phyloP scores from a whole-genome alignment of 116 monocot genomes.

The Papilionanthe hybrid region DNA sequence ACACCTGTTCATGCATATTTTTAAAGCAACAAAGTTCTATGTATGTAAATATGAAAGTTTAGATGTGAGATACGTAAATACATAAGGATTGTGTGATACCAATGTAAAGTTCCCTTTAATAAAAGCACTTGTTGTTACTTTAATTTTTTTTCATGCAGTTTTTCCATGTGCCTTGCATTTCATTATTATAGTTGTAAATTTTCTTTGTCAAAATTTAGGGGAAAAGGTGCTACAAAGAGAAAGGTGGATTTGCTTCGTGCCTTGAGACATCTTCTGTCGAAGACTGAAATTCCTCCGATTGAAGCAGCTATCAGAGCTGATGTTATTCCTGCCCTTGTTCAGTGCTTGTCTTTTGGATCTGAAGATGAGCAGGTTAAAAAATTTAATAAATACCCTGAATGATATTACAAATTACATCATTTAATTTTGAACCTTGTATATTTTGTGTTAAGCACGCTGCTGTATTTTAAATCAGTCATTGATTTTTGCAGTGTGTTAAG shows the following conservation, averaged over 20 bases:
- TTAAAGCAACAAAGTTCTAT: no score
- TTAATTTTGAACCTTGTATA: neutral
- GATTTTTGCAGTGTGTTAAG: neutral
- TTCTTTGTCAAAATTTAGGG: constrained; percentile 28
- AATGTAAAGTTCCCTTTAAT: neutral
- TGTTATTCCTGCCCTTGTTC: constrained; percentile 67
- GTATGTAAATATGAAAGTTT: no score
- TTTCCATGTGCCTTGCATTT: neutral
- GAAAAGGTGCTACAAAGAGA: constrained; percentile 64
- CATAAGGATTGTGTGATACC: no score
- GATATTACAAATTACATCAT: neutral
- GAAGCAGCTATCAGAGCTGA: constrained; percentile 75
- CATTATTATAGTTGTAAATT: neutral
- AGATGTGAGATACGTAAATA: no score
- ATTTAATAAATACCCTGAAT: neutral
- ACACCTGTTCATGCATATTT: no score
- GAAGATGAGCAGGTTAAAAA: constrained; percentile 79
- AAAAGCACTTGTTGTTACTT: neutral
- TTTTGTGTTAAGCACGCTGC: constrained; percentile 5
- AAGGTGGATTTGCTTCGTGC: constrained; percentile 59
- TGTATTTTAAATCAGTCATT: neutral
- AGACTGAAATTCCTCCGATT: constrained; percentile 77
- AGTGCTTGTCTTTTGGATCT: constrained; percentile 85
- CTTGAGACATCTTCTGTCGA: constrained; percentile 78
- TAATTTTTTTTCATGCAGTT: neutral